phyloP scores from a whole-genome alignment of 2,329 filamentous ascomycete genomes.

The Pezicula rhizophila region DNA sequence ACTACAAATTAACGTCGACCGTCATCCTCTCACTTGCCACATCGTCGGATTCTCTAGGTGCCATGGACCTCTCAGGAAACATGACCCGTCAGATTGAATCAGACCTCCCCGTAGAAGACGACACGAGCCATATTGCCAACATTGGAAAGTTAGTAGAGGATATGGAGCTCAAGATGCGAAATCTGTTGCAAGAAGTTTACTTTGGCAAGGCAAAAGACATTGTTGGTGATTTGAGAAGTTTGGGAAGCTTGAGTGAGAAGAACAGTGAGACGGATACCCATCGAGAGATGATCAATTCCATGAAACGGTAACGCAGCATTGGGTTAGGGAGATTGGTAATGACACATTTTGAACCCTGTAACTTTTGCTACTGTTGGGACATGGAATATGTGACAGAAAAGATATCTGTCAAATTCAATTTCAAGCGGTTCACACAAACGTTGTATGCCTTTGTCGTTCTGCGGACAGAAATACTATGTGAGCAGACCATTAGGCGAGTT shows the following conservation, averaged over 20 bases:
- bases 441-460: no score
- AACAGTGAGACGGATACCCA: constrained; percentile 81
- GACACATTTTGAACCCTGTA: no score
- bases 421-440: no score
- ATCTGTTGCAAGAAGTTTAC: constrained; percentile 96
- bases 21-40: constrained; percentile 86
- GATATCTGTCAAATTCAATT: no score
- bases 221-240: constrained; percentile 86
- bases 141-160: constrained; percentile 93
- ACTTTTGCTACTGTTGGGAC: no score
- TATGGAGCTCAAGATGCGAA: constrained; percentile 99
- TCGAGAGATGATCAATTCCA: constrained; percentile 73
- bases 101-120: constrained; percentile 82
- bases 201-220: constrained; percentile 99
- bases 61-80: constrained; percentile 90
- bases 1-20: constrained; percentile 97
- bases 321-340: background rate
- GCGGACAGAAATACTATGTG: no score
- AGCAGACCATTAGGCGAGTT: no score
- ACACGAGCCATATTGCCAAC: constrained; percentile 92
- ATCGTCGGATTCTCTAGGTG: constrained; percentile 61
- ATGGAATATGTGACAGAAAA: no score
- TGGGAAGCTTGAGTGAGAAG: constrained; percentile 76
- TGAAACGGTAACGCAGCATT: constrained; percentile 27
- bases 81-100: constrained; percentile 96